Base-by-base conservation (phyloP, 2,329 filamentous ascomycete species). In the Mariannaea elegans region DNA sequence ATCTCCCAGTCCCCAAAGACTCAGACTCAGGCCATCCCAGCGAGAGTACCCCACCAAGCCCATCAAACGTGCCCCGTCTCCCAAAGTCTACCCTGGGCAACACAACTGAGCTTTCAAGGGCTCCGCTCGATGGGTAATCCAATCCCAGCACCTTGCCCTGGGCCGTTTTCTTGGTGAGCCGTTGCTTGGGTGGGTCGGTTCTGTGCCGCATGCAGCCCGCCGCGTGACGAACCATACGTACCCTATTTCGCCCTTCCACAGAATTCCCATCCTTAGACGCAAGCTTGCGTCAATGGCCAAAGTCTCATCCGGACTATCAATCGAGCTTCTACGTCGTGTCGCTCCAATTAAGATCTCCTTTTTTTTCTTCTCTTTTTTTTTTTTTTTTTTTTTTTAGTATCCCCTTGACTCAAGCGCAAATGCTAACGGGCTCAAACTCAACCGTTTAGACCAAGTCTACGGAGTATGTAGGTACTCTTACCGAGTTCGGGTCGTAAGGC, bases 211-310 rank as follows among this genome's bases (percentile, higher is more conserved):
- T 65, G 56, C 65, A 65, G 64, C 50, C 63, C 59, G 61, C 68
- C 64, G 66, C 68, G 65, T 69, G 68, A 70, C 58, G 68, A 70
- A 70, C 68, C 59, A 68, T 60, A 59, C 55, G 48, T 57, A 62
- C 45, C 48, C 52, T 42, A 51, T 51, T 53, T 60, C 41, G 47
- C 44, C 52, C 41, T 60, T 56, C 52, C 52, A 60, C 41, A 51
- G 52, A 56, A 60, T 60, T 56, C 32, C 57, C 56, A 50, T 59
- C 51, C 56, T 54, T 47, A 45, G 45, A 54, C 47, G 24, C 46
- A 54, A 23, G 38, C 52, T 44, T 59, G 39, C 45, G 46, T 29
- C 50, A 34, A 32, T 56, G 34, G 51, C 32, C 47, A 47, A 52
- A 51, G 47, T 51, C 47, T 57, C 55, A 32, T 24, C n/a, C 31